Percentiles rank a stretch among this genome's conserved stretches.
Conservation (phyloP, 441 rosid genomes). For the Populus tomentosa region DNA sequence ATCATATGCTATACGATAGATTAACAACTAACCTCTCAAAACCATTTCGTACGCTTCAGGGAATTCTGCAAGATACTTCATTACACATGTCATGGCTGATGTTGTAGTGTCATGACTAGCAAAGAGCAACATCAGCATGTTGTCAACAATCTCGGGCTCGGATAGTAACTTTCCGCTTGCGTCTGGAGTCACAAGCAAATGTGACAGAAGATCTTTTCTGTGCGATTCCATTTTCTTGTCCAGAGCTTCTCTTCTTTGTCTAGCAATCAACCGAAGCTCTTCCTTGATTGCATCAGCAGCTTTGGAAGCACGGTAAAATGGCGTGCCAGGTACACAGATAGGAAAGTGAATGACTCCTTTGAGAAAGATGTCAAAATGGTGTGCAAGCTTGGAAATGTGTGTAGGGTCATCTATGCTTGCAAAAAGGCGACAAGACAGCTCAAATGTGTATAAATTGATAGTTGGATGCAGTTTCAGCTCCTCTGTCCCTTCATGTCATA, state of each 20-base stretch:
- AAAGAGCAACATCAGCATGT: constrained; percentile 10
- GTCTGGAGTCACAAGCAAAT: constrained; percentile 13
- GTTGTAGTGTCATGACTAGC: constrained; percentile 17
- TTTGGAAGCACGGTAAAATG: constrained; percentile 9
- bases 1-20: too few species aligned
- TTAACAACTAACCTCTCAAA: constrained; percentile 8
- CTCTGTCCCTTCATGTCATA: constrained; percentile 10
- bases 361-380: constrained; percentile 12
- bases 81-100: neutral
- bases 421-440: neutral
- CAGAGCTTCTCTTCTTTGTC: too few species aligned
- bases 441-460: neutral
- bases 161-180: constrained; percentile 13
- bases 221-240: neutral
- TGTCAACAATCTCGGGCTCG: constrained; percentile 14
- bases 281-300: constrained; percentile 13
- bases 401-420: constrained; percentile 17
- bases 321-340: constrained; percentile 14
- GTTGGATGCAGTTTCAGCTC: neutral
- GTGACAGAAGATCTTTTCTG: constrained; percentile 18
- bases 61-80: constrained; percentile 23
- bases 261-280: constrained; percentile 11
- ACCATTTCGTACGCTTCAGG: constrained; percentile 19
- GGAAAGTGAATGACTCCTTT: constrained; percentile 10
- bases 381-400: constrained; percentile 13